Conservation (phyloP, 441 rosid species). For the Gossypium lobatum region DNA sequence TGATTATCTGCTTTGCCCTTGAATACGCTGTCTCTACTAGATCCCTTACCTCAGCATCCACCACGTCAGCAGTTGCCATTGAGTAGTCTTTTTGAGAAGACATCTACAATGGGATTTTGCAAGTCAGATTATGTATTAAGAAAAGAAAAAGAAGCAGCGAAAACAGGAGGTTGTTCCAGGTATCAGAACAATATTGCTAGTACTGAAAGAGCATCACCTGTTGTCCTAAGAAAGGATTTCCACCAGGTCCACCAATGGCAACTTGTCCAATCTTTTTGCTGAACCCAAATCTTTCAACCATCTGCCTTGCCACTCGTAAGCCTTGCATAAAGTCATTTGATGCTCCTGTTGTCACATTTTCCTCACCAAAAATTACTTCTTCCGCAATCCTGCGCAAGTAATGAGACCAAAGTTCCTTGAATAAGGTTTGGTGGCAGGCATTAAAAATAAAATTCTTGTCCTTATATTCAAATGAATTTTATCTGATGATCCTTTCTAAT, state of each 20-base stretch:
- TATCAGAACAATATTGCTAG: not conserved
- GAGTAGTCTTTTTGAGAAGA: conserved; percentile 94
- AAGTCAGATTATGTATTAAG: conserved; percentile 6
- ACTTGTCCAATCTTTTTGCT: conserved; percentile 93
- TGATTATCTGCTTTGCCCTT: conserved; percentile 64
- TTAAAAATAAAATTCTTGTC: not conserved
- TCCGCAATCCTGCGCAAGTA: conserved; percentile 61
- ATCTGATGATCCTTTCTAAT: too few species aligned
- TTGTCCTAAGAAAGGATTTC: conserved; percentile 93
- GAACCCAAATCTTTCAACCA: conserved; percentile 97
- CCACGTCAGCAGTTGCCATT: conserved; percentile 93
- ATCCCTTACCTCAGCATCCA: conserved; percentile 83
- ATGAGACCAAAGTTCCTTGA: not conserved
- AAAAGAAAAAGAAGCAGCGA: too few species aligned
- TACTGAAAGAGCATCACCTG: conserved; percentile 35
- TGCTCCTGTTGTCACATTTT: conserved; percentile 94
- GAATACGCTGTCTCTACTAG: conserved; percentile 69
- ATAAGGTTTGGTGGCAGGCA: not conserved
- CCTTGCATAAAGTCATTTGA: conserved; percentile 96
- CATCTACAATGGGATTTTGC: conserved; percentile 43
- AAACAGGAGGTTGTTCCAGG: not conserved
- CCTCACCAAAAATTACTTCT: conserved; percentile 80
- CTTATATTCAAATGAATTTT: too few species aligned
- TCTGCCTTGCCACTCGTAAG: conserved; percentile 90
- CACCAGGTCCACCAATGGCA: conserved; percentile 88